Evolutionary conservation across 306 rosid genomes (phyloP), one percentile per base, ranked within the genome.

Genomic region (Rosa persica): DNA sequence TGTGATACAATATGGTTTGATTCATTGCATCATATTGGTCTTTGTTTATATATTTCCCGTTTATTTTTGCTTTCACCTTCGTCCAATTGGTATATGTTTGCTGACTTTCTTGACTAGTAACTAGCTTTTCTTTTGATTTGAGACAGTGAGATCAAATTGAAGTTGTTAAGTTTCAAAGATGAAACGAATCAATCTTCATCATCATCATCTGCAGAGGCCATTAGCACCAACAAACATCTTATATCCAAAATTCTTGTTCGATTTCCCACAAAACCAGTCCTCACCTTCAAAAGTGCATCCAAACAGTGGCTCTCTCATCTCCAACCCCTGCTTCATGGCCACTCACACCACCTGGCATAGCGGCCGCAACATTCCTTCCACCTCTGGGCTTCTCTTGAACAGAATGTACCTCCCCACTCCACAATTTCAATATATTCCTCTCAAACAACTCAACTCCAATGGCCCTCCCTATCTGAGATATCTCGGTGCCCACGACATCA

Each of bases 301-400:
- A 83, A 69, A 34, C 77, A 65, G 16, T 82, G 86, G 82, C 80
- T 74, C 86, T 11, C 58, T 82, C 17, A 78, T 82, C 27, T 73
- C 83, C 54, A 34, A 39, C 51, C 65, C 76, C 36, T 27, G 55
- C 3, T 70, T 78, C 70, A 55, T 66, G 19, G 60, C 5, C 47
- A 57, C 25, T 27, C 30, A 40, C 20, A 57, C 5, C 5, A 67
- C 48, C 19, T 38, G 34, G 34, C 34, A 30, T 30, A 30, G 34
- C 46, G 20, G 16, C 34, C 46, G 70, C 25, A 55, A 6, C 16
- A 51, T 30, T 30, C 34, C 67, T 6, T 22, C 46, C 57, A 22
- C 44, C 8, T 68, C 69, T 20, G 75, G 75, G 76, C 57, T 69
- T 6, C 38, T 70, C 70, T 30, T 70, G 20, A 49, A 34, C 69